Conservation (phyloP, 2,329 filamentous ascomycete genomes). For the Neurospora sp. region DNA sequence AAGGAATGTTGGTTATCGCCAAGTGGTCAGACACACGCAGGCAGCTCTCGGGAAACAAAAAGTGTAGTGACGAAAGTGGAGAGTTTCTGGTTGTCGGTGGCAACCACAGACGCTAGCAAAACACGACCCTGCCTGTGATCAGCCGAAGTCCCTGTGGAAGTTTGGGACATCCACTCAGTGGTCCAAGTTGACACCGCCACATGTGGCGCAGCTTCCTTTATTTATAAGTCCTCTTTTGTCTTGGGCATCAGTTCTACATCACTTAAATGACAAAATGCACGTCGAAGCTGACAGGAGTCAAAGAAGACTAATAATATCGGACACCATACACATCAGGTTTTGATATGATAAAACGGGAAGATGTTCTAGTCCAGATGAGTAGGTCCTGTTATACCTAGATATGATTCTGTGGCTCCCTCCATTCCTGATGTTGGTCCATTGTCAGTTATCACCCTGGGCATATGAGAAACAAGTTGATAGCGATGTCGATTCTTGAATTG, state of each 20-base stretch:
- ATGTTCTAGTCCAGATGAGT: neutral
- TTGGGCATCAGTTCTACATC: neutral
- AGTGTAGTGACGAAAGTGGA: neutral
- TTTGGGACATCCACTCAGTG: neutral
- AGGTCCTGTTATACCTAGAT: neutral
- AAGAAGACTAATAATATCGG: neutral
- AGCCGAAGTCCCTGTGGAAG: neutral
- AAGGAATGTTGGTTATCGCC: neutral
- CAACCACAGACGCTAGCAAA: neutral
- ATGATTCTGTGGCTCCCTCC: neutral
- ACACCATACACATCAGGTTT: neutral
- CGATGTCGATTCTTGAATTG: too few relatives aligned
- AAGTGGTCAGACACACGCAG: neutral
- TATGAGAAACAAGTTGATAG: neutral
- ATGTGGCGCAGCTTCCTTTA: neutral
- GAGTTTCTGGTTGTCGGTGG: neutral
- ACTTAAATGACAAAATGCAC: neutral
- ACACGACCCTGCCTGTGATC: neutral
- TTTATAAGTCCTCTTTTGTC: neutral
- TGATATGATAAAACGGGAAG: neutral
- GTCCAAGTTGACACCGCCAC: neutral
- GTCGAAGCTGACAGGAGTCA: neutral
- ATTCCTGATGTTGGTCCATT: neutral
- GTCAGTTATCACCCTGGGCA: neutral
- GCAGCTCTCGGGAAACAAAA: neutral